Base-by-base conservation (phyloP, 495 filamentous ascomycete species). In the Paragyromitra xinjiangensis region DNA sequence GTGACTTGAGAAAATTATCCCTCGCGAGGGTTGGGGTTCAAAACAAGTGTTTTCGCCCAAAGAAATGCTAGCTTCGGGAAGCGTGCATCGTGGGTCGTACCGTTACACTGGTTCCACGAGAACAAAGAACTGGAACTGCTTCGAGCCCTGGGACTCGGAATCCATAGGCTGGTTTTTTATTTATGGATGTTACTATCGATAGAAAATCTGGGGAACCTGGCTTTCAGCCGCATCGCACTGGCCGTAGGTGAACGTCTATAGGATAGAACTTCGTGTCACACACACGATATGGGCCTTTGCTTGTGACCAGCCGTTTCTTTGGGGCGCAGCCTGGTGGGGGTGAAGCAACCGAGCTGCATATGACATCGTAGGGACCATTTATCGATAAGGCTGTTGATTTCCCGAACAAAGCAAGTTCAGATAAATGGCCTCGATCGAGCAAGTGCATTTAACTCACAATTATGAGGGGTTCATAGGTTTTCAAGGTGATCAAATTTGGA, bases 191-290 rank as follows among this genome's bases (percentile, higher is more conserved):
- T 61, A 48, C 73, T 64, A 64, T 64, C 39, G 68, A 76, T 75
- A 64, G 59, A 24, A 65, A 64, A 77, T 73, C 73, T n/a, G 73
- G 73, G 73, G 73, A 75, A 75, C 39, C 72, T 69, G 26, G 68
- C 45, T 71, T 50, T 77, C 50, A 73, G 68, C 68, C 73, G 61
- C 73, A 66, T 73, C 40, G 11, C 34, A 40, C 8, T 19, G n/a
- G 2, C 7, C 12, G 11, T 61, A n/a, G 2, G 29, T 34, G 29
- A 58, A 34, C 29, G 9, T 26, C 11, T n/a, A 40, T 42, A 55
- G 48, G 50, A 12, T 44, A 44, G 7, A 58, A 19, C 24, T 12
- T 42, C 24, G 40, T 69, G 53, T 69, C 42, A 69, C 55, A 42
- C 19, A 58, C 34, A 48, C 62, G 42, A 48, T 64, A 14, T 64